Base-by-base conservation (phyloP, 495 filamentous ascomycete genomes). In the Penicillium bovifimosum region DNA sequence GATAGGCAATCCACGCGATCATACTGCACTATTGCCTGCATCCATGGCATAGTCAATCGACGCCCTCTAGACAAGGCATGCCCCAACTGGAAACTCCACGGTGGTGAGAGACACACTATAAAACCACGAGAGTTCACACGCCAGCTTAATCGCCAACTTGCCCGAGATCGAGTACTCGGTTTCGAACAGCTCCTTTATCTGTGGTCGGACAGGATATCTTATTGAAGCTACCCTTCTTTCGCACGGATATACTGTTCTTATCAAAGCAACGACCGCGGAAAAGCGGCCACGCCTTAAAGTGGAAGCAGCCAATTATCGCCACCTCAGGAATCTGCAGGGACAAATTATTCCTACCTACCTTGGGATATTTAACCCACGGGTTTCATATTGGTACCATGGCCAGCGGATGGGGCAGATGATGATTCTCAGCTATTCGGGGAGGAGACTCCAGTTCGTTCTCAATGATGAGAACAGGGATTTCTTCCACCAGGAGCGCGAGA, bases 291-390 rank as follows among this genome's bases (percentile, higher is more conserved):
- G 52, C 28, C 61, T 72, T 46, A 63, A 76, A 49, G 40, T 54
- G 3, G 24, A 60, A 24, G 48, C 24, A 69, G 9, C n/a, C 5
- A 38, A 36, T 28, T 76, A 75, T 52, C 35, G 61, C 41, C 53
- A 53, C n/a, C 60, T 75, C 5, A 35, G 17, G 1, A 7, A 53
- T 46, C 32, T 74, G 18, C 65, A 76, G 41, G 73, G 72, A 43
- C 47, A 52, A 11, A 16, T 62, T 32, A 52, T 72, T 20, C 73
- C 72, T 5, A 61, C 74, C 10, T 72, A 53, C 35, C 63, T 75
- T 42, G 72, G 71, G 18, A 51, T 39, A 26, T 52, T 69, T 36
- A 52, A 66, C 45, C 52, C 36, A 40, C 20, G 24, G 7, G n/a
- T 42, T n/a, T 0, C 36, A 11, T 51, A 42, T 42, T 51, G 27